Evolutionary conservation across 2,329 filamentous ascomycete genomes (phyloP), one percentile per base, ranked within the genome.

Genomic region (Davidsoniella neocaledoniae): DNA sequence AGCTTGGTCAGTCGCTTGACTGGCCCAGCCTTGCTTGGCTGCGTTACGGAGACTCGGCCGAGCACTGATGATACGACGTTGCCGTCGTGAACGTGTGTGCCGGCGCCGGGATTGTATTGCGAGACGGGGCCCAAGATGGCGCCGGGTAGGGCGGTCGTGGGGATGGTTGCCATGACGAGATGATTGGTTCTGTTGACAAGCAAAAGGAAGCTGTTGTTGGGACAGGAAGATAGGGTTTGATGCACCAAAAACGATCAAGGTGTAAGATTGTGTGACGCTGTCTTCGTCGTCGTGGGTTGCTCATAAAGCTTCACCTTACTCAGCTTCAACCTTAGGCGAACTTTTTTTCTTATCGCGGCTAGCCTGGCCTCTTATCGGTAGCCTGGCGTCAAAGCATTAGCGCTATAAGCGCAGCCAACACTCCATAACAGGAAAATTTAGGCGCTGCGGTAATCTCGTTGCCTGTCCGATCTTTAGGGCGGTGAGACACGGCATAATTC

Each of bases 11-110:
- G 66, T 38, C 77, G 74, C 63, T 78, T 79, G 49, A 67, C 62
- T n/a, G 72, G 71, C 17, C 71, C 71, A 44, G 71, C 63, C 44
- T 64, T 58, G 53, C 65, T 71, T 2, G 70, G 66, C 46, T 70
- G 66, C 25, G 68, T 66, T 53, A 81, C 66, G 52, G 70, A 65
- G 55, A 90, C 76, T 39, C 74, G 74, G 44, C 88, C 90, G 46
- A 87, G 75, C 54, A 95, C 79, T 17, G 88, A 94, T 53, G 88
- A 81, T 63, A 83, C 83, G 57, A 95, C 76, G 52, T 80, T 75
- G 55, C 77, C 72, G 55, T 82, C 72, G 66, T 86, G 74, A 56
- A 94, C 71, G 64, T 96, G 86, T 0, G 87, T 94, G 56, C 90
- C 91, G 9, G 84, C 71, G 12, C 90, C 90, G 25, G 86, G 74